These are phyloP conservation scores for Candida anglica DNA, from an alignment of 805 yeast genomes.

Conservation along the genomic window DNA sequence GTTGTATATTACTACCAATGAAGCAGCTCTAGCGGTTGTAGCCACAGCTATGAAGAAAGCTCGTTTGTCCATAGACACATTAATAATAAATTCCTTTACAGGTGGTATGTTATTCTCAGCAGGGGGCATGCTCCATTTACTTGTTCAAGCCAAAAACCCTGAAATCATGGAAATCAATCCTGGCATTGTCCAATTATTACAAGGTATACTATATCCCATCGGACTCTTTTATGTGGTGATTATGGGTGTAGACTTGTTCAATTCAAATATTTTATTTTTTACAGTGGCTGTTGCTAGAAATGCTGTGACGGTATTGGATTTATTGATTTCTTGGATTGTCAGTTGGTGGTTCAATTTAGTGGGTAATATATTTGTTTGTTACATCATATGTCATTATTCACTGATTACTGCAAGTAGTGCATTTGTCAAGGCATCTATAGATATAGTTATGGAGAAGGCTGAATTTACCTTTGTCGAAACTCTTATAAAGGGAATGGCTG, in stretches of 20 bases:
- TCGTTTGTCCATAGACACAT: slow-evolving; percentile 55
- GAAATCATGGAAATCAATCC: slow-evolving; percentile 37
- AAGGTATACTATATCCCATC: slow-evolving; percentile 63
- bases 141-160: slow-evolving; percentile 51
- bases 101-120: slow-evolving; percentile 68
- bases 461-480: slow-evolving; percentile 54
- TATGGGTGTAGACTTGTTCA: slow-evolving; percentile 73
- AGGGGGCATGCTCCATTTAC: slow-evolving; percentile 68
- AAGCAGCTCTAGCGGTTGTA: slow-evolving; percentile 78
- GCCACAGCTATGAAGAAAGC: slow-evolving; percentile 85
- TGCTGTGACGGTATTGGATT: slow-evolving; percentile 63
- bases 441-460: slow-evolving; percentile 42
- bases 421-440: slow-evolving; percentile 46
- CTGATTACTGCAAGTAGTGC: slow-evolving; percentile 39
- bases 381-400: slow-evolving; percentile 56
- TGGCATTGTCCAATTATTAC: slow-evolving; percentile 51
- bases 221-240: slow-evolving; percentile 73
- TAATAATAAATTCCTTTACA: slow-evolving; percentile 60
- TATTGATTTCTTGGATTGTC: slow-evolving; percentile 60
- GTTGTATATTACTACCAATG: slow-evolving; percentile 68
- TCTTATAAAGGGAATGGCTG: slow-evolving; percentile 66
- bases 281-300: slow-evolving; percentile 65
- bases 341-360: slow-evolving; percentile 67
- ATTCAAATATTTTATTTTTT: slow-evolving; percentile 70
- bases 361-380: slow-evolving; percentile 62